Conservation (phyloP, 1,284 basidiomycete species). For the Microbotryum lychnidis-dioicae region DNA sequence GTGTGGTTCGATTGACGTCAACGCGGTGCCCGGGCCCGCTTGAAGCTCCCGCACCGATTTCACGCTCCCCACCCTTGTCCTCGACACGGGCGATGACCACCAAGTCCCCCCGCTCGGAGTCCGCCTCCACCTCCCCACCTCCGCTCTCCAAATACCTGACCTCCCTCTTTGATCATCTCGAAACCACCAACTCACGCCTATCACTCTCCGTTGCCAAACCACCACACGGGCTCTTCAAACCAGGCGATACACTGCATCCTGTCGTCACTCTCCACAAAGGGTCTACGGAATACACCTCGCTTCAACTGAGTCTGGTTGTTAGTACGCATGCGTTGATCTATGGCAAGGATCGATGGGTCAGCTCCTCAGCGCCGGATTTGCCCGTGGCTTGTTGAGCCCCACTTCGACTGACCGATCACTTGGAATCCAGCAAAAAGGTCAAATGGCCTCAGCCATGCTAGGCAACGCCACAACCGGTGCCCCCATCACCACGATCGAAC, state of each 20-base stretch:
- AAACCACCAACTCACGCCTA: constrained; percentile 5
- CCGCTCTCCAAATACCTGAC: not conserved
- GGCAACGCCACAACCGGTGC: constrained; percentile 6
- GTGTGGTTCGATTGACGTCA: too few relatives aligned
- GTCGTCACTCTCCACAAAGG: not conserved
- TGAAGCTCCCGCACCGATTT: too few relatives aligned
- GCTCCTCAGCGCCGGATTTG: not conserved
- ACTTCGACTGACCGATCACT: not conserved
- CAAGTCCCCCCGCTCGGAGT: not conserved
- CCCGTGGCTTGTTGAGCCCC: not conserved
- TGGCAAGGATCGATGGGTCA: constrained; percentile 22
- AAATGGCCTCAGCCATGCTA: constrained; percentile 5
- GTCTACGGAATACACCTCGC: not conserved
- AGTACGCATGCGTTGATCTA: constrained; percentile 7
- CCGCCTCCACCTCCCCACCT: not conserved
- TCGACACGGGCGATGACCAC: not conserved
- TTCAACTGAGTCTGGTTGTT: constrained; percentile 11
- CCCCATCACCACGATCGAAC: constrained; percentile 11
- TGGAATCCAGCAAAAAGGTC: not conserved
- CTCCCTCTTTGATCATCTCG: not conserved
- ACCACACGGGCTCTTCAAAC: not conserved
- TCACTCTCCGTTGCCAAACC: not conserved
- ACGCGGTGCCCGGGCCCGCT: too few relatives aligned
- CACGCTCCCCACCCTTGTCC: not conserved
- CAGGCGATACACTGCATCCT: constrained; percentile 1